A percentile compares a stretch with the other conserved stretches of the same genome.
Evolutionary conservation across 2,329 filamentous ascomycete genomes (phyloP).

Genomic region (Nemania sp.): DNA sequence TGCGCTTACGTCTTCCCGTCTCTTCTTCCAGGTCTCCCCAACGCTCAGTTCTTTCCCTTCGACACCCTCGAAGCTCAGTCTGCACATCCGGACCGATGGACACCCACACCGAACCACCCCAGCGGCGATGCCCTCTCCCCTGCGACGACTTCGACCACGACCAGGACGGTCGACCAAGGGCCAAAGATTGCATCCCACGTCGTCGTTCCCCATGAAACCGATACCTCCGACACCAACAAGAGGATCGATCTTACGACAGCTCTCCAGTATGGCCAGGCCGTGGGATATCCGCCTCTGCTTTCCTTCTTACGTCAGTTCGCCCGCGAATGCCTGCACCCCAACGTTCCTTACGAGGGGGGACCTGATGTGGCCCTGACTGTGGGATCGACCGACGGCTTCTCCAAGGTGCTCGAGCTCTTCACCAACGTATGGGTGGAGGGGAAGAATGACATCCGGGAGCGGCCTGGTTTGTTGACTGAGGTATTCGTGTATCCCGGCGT

Average conservation of each 20-base stretch:
- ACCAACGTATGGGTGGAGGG: conserved; percentile 75
- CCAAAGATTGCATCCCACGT: conserved; percentile 56
- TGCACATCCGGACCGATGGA: conserved; percentile 74
- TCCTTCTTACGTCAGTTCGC: conserved; percentile 80
- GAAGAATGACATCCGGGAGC: conserved; percentile 67
- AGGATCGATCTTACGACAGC: conserved; percentile 83
- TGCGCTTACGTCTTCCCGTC: background rate
- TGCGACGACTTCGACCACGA: conserved; percentile 20
- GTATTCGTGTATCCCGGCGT: conserved; percentile 81
- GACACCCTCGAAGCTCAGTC: conserved; percentile 86
- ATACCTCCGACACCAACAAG: conserved; percentile 60
- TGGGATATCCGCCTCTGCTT: conserved; percentile 79
- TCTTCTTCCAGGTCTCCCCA: conserved; percentile 69
- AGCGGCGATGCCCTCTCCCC: conserved; percentile 38
- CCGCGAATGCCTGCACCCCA: conserved; percentile 76
- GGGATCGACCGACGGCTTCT: conserved; percentile 84
- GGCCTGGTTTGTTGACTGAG: conserved; percentile 80
- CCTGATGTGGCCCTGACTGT: conserved; percentile 79
- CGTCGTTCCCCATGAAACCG: conserved; percentile 62
- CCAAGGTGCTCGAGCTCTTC: conserved; percentile 76
- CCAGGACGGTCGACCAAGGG: conserved; percentile 4
- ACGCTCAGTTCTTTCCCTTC: conserved; percentile 83
- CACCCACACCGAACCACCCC: conserved; percentile 68
- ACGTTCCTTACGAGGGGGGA: conserved; percentile 76
- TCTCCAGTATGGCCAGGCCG: conserved; percentile 83